phyloP scores from a whole-genome alignment of 495 filamentous ascomycete genomes.

The Daldinia caldariorum region DNA sequence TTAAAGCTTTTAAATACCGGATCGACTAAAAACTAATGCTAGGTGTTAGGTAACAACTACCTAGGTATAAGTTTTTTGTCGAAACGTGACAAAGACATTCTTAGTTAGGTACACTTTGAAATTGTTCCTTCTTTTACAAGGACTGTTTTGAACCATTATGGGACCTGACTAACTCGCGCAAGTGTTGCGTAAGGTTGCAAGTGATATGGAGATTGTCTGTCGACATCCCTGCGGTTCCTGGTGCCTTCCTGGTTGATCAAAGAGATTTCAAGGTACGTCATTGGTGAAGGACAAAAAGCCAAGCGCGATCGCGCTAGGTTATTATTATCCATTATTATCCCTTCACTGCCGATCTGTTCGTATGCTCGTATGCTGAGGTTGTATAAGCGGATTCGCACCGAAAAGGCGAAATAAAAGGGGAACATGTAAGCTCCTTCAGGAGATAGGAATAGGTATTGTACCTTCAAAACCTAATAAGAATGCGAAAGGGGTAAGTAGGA shows the following conservation, averaged over 20 bases:
- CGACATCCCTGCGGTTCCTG: slow-evolving; percentile 36
- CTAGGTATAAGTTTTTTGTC: slow-evolving; percentile 20
- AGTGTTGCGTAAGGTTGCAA: slow-evolving; percentile 36
- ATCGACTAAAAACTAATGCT: slow-evolving; percentile 5
- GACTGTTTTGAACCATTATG: slow-evolving; percentile 16
- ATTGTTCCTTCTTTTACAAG: slow-evolving; percentile 33
- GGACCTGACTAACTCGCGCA: slow-evolving; percentile 17
- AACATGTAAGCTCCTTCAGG: slow-evolving; percentile 10
- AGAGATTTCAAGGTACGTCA: slow-evolving; percentile 27
- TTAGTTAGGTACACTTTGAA: slow-evolving; percentile 29
- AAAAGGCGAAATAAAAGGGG: slow-evolving; percentile 41
- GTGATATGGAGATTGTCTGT: slow-evolving; percentile 40
- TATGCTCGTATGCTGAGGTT: slow-evolving; percentile 1
- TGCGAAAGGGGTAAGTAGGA: slow-evolving; percentile 2
- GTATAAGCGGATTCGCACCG: slow-evolving; percentile 17
- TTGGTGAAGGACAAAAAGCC: slow-evolving; percentile 34
- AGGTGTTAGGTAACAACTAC: slow-evolving; percentile 1
- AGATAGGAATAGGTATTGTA: background rate
- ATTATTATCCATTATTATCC: slow-evolving; percentile 24
- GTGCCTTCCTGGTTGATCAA: slow-evolving; percentile 31
- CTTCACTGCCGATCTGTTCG: slow-evolving; percentile 32
- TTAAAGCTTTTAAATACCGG: slow-evolving; percentile 22
- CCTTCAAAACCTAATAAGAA: background rate
- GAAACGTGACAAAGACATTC: slow-evolving; percentile 24
- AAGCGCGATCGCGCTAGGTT: slow-evolving; percentile 40